Conservation (phyloP, 108 stramenopile genomes). For the Phaeodactylum tricornutum region DNA sequence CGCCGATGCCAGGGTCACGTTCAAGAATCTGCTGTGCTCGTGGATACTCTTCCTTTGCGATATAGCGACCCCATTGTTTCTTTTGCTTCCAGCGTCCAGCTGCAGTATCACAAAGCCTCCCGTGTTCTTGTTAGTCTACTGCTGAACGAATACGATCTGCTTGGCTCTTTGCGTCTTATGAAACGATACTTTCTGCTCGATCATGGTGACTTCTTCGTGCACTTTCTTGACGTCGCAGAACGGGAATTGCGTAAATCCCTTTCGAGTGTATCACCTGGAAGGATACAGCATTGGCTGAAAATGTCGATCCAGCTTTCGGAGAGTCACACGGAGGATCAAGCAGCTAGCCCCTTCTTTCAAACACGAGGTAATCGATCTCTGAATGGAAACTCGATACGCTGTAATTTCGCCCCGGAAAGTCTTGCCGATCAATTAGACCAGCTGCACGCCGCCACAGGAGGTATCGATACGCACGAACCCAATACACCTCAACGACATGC, state of each 20-base stretch:
- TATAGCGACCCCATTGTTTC: slow-evolving; percentile 2
- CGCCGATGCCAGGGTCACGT: slow-evolving; percentile 41
- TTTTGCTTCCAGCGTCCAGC: slow-evolving; percentile 50
- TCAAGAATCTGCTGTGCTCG: slow-evolving; percentile 3
- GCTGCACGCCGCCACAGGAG: slow-evolving; percentile 34
- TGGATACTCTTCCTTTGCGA: slow-evolving; percentile 3
- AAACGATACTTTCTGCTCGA: slow-evolving; percentile 95
- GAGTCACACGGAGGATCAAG: slow-evolving; percentile 9
- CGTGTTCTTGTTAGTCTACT: slow-evolving; percentile 52
- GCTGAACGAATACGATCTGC: slow-evolving; percentile 41
- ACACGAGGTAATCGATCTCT: too few species aligned
- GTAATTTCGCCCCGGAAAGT: slow-evolving; percentile 44
- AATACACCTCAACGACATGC: slow-evolving; percentile 6
- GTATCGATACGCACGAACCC: slow-evolving; percentile 11
- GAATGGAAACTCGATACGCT: too few species aligned
- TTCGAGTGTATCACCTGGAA: slow-evolving; percentile 48
- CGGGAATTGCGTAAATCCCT: slow-evolving; percentile 59
- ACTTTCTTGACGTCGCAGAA: slow-evolving; percentile 91
- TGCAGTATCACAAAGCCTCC: slow-evolving; percentile 63
- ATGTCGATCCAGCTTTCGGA: slow-evolving; percentile 47
- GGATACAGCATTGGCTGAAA: slow-evolving; percentile 76
- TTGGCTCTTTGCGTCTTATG: slow-evolving; percentile 69
- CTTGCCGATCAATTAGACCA: slow-evolving; percentile 53
- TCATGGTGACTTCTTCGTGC: slow-evolving; percentile 94
- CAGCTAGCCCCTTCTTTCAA: not conserved